Base-by-base conservation (phyloP, 371 early-diverging fungal species). In the Mucor indicus region DNA sequence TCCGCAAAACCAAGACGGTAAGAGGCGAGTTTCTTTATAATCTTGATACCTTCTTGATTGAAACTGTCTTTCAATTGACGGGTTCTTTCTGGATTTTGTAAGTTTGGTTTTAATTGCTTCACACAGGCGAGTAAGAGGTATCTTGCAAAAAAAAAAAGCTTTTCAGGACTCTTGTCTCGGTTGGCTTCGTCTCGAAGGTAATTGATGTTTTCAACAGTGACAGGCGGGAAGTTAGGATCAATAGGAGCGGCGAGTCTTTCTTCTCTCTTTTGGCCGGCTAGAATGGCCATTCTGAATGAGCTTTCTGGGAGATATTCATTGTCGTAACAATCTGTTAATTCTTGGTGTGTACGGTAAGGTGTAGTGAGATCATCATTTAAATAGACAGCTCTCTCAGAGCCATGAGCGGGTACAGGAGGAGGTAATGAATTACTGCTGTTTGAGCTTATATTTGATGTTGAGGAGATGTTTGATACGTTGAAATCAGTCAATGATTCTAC, bases 91-190 rank as follows among this genome's bases (percentile, higher is more conserved):
- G 79, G 79, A 48, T 81, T 82, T 0, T 75, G 67, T 29, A 85
- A 80, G 16, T 83, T 77, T 5, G 65, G 59, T 7, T 49, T 49
- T 43, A 70, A 40, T 3, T 72, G 65, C 30, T 61, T 57, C 5
- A 80, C 77, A 10, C 78, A 73, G 33, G 79, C 75, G 10, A 41
- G 17, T 5, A 87, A 64, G 15, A 87, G 50, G 42, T 81, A 85
- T 33, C 81, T 78, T 13, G 88, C 91, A 73, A 90, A 91, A 33
- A 84, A 86, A n/a, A 91, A 69, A n/a, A n/a, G n/a, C n/a, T n/a
- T n/a, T n/a, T n/a, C n/a, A n/a, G n/a, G n/a, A n/a, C n/a, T n/a
- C n/a, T n/a, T n/a, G n/a, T n/a, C n/a, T n/a, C n/a, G 69, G 57
- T 80, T 83, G 4, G 86, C 84, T 16, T 85, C 85, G 31, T 83